Base-by-base conservation (phyloP, 192 early-diverging fungal genomes). In the Hyaloraphidium curvatum region DNA sequence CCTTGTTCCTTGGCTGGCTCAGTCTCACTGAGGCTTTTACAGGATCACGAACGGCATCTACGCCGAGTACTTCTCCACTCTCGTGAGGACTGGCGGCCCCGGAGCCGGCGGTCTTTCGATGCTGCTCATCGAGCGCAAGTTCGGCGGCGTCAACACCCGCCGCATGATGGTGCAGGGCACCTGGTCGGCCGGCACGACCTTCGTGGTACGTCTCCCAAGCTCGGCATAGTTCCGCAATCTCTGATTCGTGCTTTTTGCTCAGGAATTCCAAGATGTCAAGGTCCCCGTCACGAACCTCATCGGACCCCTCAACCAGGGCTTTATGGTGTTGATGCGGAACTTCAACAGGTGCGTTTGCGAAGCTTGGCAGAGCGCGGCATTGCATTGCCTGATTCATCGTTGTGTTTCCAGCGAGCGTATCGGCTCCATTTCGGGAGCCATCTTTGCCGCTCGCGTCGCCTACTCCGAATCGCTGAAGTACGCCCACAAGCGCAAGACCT, bases 201-300 rank as follows among this genome's bases (percentile, higher is more conserved):
- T 7, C 7, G 7, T 7, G 7, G 33, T n/a, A 7, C 9, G 9
- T 37, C 7, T n/a, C n/a, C 9, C 33, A 37, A n/a, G 33, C 7
- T 37, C 33, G 7, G n/a, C n/a, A n/a, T 37, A n/a, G 33, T 11
- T n/a, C 33, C 7, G 33, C 33, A n/a, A n/a, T 37, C 9, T 37
- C 33, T 7, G 9, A 37, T 37, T 37, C 33, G 33, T 37, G 9
- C n/a, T 37, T 7, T 37, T 86, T 64, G 83, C n/a, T n/a, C n/a
- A n/a, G n/a, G n/a, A n/a, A n/a, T n/a, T n/a, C n/a, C n/a, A 84
- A 55, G 83, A 89, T 58, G 87, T 89, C 50, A 79, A 81, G 61
- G 87, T 89, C 1, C 84, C 87, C 16, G 80, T 78, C 30, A 75
- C 75, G 53, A 87, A 89, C 59, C 53, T 89, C 55, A 80, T 89